Base-by-base conservation (phyloP, 1,284 basidiomycete species). In the Ganoderma boninense region DNA sequence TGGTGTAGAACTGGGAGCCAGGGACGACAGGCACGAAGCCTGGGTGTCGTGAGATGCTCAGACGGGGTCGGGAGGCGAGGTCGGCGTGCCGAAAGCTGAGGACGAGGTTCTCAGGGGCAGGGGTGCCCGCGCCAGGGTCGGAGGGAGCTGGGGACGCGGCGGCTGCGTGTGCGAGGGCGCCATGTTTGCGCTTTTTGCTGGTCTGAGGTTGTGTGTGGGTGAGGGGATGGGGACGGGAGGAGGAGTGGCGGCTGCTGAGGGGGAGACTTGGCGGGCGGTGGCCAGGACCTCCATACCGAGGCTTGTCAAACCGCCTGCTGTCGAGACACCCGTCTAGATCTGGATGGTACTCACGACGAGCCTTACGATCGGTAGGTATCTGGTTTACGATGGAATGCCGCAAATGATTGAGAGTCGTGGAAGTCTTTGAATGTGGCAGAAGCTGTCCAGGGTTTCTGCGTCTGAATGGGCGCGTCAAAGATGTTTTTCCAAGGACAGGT, bases 41-140 rank as follows among this genome's bases (percentile, higher is more conserved):
- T 2, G 93, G 93, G 46, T 89, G 90, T 38, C 92, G 90, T 67
- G 92, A 92, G 72, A 93, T 88, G 35, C 87, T 87, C 46, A 94
- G 87, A 62, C 88, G 88, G 0, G 90, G 91, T 32, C 91, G 86
- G 11, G 87, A 85, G 66, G 87, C 87, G 67, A 93, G 86, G 79
- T 92, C 90, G 71, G 87, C 84, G 65, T 90, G 88, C 49, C 76
- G 75, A 14, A 87, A 86, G 35, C 87, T 86, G 68, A 93, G 85
- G 72, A 92, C 87, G 68, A 84, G 81, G 71, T 86, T 85, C 32
- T 81, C 81, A 23, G 77, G 77, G 7, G 75, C 76, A 0, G 79
- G 71, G 0, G 80, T 75, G 60, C 60, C 60, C 5, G 75, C 72
- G 35, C 76, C 77, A 40, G 79, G 76, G 54, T 87, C 86, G 1